Evolutionary conservation across 2,329 filamentous ascomycete species (phyloP), one percentile per base, ranked within the genome.

Genomic region (Emmonsiellopsis sp.): DNA sequence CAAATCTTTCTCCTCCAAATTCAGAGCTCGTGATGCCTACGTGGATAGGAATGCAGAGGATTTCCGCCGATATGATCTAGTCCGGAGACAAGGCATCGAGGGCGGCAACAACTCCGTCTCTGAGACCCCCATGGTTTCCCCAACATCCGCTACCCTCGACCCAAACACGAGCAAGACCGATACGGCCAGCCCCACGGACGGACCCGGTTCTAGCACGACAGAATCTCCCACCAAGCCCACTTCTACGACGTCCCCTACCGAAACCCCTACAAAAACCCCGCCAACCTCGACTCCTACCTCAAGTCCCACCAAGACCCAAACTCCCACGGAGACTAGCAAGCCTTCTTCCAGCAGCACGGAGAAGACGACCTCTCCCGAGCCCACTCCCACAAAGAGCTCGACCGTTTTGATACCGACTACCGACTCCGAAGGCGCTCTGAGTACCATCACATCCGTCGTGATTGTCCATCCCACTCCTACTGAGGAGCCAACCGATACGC

Each of bases 401-500:
- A 74, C 71, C 42, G 65, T 62, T 58, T 61, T 71, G 53, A 66
- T 63, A 51, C 74, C 70, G 34, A 71, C 68, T 31, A 76, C 72
- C 10, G 55, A 70, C 9, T 57, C 70, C 14, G 63, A 76, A 54
- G 74, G 74, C n/a, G 63, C 61, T 13, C 51, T 68, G 21, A 66
- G 64, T 57, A 75, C 73, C 42, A 65, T 73, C 55, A 77, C 74
- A 9, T 66, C 70, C 40, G 62, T 74, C n/a, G 71, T 74, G 2
- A 64, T 76, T 36, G 69, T 76, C 44, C 65, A 72, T 43, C 70
- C 71, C 8, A 66, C 67, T 11, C 53, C 52, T 13, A 57, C 55
- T 11, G 58, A 55, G 7, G 51, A 57, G 13, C 58, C 54, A n/a
- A 52, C 59, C 3, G 63, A 62, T 13, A 56, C 61, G 10, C 61